Evolutionary conservation across 352 stramenopile genomes (phyloP).

Genomic region (Pythium guiyangense): DNA sequence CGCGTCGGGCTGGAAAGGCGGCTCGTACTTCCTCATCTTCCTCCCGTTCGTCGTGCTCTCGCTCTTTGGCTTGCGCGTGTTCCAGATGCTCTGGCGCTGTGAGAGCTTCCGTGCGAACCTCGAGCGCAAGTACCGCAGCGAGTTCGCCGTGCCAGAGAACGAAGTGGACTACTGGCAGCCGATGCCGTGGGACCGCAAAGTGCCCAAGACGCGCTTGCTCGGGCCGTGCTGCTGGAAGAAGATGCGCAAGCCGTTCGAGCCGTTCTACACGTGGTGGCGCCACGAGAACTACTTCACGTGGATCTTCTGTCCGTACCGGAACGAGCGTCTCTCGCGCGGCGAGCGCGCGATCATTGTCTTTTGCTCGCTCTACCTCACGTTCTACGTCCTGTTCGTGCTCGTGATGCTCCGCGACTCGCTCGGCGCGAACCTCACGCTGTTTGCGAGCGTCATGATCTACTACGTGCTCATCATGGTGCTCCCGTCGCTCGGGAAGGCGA

Average conservation of each 20-base stretch:
- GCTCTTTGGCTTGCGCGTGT: conserved; percentile 49
- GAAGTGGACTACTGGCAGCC: conserved; percentile 75
- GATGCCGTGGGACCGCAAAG: conserved; percentile 63
- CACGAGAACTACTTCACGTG: conserved; percentile 80
- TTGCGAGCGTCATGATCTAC: conserved; percentile 41
- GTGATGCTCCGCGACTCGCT: conserved; percentile 47
- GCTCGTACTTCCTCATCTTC: conserved; percentile 50
- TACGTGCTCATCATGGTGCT: conserved; percentile 48
- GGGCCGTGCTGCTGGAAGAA: conserved; percentile 67
- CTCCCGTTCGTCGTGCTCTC: conserved; percentile 47
- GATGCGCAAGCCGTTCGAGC: conserved; percentile 50
- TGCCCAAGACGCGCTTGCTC: conserved; percentile 55
- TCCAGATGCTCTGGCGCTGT: conserved; percentile 53
- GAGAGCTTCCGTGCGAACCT: conserved; percentile 60
- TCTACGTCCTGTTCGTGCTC: conserved; percentile 70
- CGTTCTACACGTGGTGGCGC: conserved; percentile 73
- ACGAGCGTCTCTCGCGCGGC: conserved; percentile 49
- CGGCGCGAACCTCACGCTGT: conserved; percentile 30
- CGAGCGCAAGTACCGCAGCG: conserved; percentile 51
- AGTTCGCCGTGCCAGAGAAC: conserved; percentile 48
- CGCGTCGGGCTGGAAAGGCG: conserved; percentile 39
- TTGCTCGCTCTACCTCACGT: conserved; percentile 68
- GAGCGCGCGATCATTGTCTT: conserved; percentile 64
- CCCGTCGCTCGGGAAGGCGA: conserved; percentile 51
- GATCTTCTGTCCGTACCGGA: conserved; percentile 68